Conservation (phyloP, 352 stramenopile species). For the Phytophthora pluvialis region DNA sequence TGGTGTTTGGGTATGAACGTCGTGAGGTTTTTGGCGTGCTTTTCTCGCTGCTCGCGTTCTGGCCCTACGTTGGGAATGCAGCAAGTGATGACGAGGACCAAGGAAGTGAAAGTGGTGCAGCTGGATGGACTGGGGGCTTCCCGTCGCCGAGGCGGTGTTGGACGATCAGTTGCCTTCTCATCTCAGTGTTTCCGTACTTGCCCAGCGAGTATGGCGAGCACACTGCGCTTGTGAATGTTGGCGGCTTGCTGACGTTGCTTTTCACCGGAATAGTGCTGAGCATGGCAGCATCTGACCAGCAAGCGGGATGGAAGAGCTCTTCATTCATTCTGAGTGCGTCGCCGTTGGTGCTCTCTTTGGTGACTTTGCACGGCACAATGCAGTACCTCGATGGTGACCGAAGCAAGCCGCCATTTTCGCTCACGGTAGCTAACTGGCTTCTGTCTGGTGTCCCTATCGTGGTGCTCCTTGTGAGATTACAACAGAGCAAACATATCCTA, state of each 20-base stretch:
- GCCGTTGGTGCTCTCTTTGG: conserved; percentile 43
- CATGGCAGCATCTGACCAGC: not conserved
- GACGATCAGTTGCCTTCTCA: conserved; percentile 56
- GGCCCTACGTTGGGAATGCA: conserved; percentile 41
- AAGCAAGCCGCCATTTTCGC: conserved; percentile 51
- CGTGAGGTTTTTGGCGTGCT: conserved; percentile 71
- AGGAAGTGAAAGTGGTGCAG: not conserved
- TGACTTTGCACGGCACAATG: conserved; percentile 62
- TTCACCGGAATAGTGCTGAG: conserved; percentile 15
- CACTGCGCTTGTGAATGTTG: conserved; percentile 62
- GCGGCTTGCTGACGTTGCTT: conserved; percentile 38
- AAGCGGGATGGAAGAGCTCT: conserved; percentile 4
- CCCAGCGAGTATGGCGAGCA: conserved; percentile 79
- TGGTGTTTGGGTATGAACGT: conserved; percentile 71
- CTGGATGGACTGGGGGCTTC: conserved; percentile 6
- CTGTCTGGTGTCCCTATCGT: conserved; percentile 52
- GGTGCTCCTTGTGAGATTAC: conserved; percentile 35
- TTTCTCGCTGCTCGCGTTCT: conserved; percentile 63
- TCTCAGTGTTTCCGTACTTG: conserved; percentile 79
- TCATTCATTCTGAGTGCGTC: conserved; percentile 21
- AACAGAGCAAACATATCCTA: not conserved
- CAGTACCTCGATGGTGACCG: conserved; percentile 55
- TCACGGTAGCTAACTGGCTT: conserved; percentile 67
- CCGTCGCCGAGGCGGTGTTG: conserved; percentile 40
- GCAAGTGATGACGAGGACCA: conserved; percentile 7